Evolutionary conservation across 805 yeast species (phyloP), one percentile per base, ranked within the genome.

Genomic region (Ogataea methylovora): DNA sequence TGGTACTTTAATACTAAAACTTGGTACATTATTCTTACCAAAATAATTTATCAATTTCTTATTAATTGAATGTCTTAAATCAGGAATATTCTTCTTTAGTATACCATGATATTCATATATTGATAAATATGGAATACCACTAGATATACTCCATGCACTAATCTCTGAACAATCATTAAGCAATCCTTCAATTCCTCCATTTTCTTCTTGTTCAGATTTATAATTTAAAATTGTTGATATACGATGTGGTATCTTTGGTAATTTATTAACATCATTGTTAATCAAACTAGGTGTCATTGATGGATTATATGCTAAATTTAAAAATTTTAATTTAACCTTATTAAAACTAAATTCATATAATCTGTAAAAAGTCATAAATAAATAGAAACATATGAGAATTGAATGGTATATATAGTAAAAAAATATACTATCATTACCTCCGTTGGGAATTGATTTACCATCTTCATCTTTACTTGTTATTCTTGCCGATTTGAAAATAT

Each of bases 171-270:
- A 71, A 47, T 84, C 84, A 44, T 74, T 77, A 47, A 88, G 65
- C 28, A 90, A 63, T 0, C 94, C 95, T 40, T 80, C 84, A 28
- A 81, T 57, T 2, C 97, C 97, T 22, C 95, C 95, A 39, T 87
- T 90, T 47, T 85, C 94, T 46, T 79, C 90, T 41, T 81, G 84
- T 38, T 77, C 86, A 19, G 79, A 71, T 49, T 77, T 79, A 52
- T 78, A 69, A 45, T 74, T 78, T 37, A 92, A 60, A n/a, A 90
- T 76, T 15, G 84, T 76, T 8, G 94, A 81, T 16, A 92, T 49
- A 32, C 83, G 70, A 43, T 68, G 71, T 3, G 98, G 98, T 17
- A 86, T 69, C 56, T 92, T 92, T 28, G 69, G 52, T 36, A 90
- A 61, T 47, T 75, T 73, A 40, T 64, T 65, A 24, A 86, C 86